Evolutionary conservation across 129 eudicot genomes (phyloP), one percentile per base, ranked within the genome.

Genomic region (Lactuca sativa): DNA sequence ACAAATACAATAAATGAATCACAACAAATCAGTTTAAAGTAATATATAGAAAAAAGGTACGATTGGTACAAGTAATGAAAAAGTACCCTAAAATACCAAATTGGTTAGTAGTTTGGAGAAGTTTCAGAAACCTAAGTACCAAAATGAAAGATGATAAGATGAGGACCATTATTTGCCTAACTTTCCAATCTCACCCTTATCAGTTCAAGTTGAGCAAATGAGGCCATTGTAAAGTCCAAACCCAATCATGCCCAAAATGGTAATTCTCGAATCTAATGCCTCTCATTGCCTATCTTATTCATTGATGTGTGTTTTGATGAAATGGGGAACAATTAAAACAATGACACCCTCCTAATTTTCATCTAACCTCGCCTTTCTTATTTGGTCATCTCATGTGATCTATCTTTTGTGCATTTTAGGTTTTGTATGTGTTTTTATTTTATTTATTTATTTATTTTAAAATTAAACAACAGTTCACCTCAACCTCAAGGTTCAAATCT

Each of bases 121-220:
- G 77, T 72, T 62, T 61, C 38, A 62, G 62, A 51, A 51, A 62
- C 70, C 43, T 62, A 61, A 60, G 69, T 56, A 59, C 81, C 71
- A 53, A 77, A 55, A 70, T 53, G 58, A 69, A 62, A 69, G 76
- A 69, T 62, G 81, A 69, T 77, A 77, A 77, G 81, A 77, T 69
- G 62, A 61, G 81, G 71, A 69, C 76, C 79, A 74, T 70, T 73
- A 55, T 70, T 43, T 70, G 84, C 90, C 90, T 80, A 87, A 82
- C 84, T 82, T 66, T 67, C 84, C 59, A 70, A 15, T 64, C 73
- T 59, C 85, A 71, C 65, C 72, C 69, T 66, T 43, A 15, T 66
- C 56, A 70, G 57, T 69, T 76, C 9, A 33, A 75, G 71, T 47
- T 41, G 64, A 67, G 38, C 54, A 72, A 55, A 70, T 33, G 66